phyloP scores from a whole-genome alignment of 2,329 filamentous ascomycete species.

The Fusarium floridanum region DNA sequence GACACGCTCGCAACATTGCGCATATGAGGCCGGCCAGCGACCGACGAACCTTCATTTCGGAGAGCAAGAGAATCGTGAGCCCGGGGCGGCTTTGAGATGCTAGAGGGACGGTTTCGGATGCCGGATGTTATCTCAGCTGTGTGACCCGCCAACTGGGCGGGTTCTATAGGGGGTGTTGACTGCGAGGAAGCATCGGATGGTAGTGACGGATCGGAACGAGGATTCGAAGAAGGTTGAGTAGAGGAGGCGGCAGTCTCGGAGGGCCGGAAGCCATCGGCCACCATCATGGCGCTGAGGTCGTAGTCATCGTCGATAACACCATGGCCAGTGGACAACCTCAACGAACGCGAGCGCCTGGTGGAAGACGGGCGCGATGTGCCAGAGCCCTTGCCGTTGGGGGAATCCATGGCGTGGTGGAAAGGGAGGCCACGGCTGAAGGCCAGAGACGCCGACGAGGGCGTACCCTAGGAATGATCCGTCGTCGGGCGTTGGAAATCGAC shows the following conservation, averaged over 20 bases:
- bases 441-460: slow-evolving; percentile 44
- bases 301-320: slow-evolving; percentile 59
- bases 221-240: slow-evolving; percentile 33
- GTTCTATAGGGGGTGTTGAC: slow-evolving; percentile 15
- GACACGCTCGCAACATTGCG: slow-evolving; percentile 50
- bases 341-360: slow-evolving; percentile 57
- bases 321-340: slow-evolving; percentile 51
- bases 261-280: slow-evolving; percentile 67
- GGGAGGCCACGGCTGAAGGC: slow-evolving; percentile 40
- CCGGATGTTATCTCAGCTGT: slow-evolving; percentile 33
- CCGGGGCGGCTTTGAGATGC: slow-evolving; percentile 66
- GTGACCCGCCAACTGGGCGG: slow-evolving; percentile 20
- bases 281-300: slow-evolving; percentile 62
- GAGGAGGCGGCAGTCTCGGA: slow-evolving; percentile 34
- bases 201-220: slow-evolving; percentile 20
- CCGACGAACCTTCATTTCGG: slow-evolving; percentile 61
- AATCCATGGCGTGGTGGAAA: slow-evolving; percentile 55
- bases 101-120: slow-evolving; percentile 61
- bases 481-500: slow-evolving; percentile 29
- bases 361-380: slow-evolving; percentile 59
- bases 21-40: slow-evolving; percentile 27
- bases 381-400: slow-evolving; percentile 53
- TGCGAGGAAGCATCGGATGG: slow-evolving; percentile 31
- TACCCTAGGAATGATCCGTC: slow-evolving; percentile 38
- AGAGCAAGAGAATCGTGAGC: slow-evolving; percentile 64